A percentile compares a stretch with the other conserved stretches of the same genome.
phyloP scores from a whole-genome alignment of 305 asterid genomes.

The Ajuga reptans region DNA sequence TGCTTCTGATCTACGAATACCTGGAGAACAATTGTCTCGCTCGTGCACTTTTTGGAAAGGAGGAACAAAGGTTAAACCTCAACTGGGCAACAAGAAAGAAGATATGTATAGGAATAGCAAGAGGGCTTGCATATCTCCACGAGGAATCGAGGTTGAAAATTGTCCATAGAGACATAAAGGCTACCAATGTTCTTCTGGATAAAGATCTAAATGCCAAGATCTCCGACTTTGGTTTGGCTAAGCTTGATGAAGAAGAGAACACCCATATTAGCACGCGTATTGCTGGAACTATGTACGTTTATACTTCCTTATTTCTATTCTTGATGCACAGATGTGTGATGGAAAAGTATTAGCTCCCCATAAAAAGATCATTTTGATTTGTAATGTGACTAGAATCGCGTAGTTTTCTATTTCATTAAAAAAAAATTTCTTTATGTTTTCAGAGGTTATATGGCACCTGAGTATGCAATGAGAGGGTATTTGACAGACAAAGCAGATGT shows the following conservation, averaged over 20 bases:
- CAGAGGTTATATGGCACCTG: constrained; percentile 97
- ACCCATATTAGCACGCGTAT: constrained; percentile 92
- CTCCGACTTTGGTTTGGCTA: constrained; percentile 91
- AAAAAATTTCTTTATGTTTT: background rate
- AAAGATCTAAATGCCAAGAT: constrained; percentile 72
- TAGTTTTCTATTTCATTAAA: background rate
- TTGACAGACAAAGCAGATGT: constrained; percentile 91
- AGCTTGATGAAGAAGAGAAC: constrained; percentile 81
- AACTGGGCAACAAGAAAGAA: constrained; percentile 73
- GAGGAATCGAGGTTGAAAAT: constrained; percentile 87
- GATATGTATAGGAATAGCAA: constrained; percentile 76
- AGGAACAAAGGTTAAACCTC: constrained; percentile 50
- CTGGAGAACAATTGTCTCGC: constrained; percentile 80
- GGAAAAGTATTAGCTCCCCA: too few species aligned
- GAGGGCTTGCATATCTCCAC: constrained; percentile 82
- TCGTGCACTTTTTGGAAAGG: constrained; percentile 76
- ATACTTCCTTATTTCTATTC: background rate
- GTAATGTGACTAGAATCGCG: background rate
- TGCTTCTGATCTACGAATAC: constrained; percentile 75
- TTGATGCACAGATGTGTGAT: background rate
- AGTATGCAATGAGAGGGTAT: constrained; percentile 88
- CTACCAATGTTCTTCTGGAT: constrained; percentile 78
- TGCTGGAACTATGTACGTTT: constrained; percentile 74
- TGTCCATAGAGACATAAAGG: constrained; percentile 88
- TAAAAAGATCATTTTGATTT: too few species aligned